phyloP scores from a whole-genome alignment of 805 yeast genomes.

The Barnettozyma sp. region DNA sequence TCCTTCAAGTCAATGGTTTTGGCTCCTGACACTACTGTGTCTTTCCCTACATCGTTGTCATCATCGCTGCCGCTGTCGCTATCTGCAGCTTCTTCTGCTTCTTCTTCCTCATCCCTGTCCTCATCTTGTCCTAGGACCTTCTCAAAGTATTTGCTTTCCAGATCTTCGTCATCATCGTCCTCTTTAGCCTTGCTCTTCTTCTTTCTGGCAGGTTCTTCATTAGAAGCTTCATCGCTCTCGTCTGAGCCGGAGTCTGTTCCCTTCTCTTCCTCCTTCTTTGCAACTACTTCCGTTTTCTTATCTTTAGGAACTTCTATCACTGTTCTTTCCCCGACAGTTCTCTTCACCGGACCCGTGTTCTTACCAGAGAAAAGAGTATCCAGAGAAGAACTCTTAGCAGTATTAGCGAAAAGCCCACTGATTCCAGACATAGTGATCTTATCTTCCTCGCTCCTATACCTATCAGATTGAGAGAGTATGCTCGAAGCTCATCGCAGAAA shows the following conservation, averaged over 20 bases:
- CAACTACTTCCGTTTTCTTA: constrained; percentile 8
- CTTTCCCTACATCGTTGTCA: constrained; percentile 23
- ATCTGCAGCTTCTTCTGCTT: constrained; percentile 17
- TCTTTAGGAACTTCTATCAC: constrained; percentile 22
- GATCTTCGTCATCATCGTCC: constrained; percentile 35
- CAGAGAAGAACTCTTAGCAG: constrained; percentile 27
- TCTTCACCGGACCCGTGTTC: constrained; percentile 43
- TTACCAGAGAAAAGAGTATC: constrained; percentile 31
- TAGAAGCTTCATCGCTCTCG: constrained; percentile 10
- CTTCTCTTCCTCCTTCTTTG: constrained; percentile 6
- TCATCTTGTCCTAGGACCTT: constrained; percentile 35
- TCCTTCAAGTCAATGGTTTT: constrained; percentile 54
- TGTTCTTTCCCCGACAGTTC: constrained; percentile 30
- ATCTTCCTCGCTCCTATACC: no score
- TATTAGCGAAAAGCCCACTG: constrained; percentile 27
- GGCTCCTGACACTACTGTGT: constrained; percentile 18
- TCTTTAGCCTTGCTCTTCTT: constrained; percentile 19
- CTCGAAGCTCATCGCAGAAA: constrained; percentile 18
- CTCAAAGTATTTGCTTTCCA: constrained; percentile 48
- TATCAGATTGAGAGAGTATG: background rate
- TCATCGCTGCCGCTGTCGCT: constrained; percentile 24
- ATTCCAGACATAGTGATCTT: constrained; percentile 26
- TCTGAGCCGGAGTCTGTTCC: constrained; percentile 13
- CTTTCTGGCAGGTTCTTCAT: constrained; percentile 12
- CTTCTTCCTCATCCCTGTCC: constrained; percentile 24